Base-by-base conservation (phyloP, 345 rosid species). In the Lumnitzera racemosa region DNA sequence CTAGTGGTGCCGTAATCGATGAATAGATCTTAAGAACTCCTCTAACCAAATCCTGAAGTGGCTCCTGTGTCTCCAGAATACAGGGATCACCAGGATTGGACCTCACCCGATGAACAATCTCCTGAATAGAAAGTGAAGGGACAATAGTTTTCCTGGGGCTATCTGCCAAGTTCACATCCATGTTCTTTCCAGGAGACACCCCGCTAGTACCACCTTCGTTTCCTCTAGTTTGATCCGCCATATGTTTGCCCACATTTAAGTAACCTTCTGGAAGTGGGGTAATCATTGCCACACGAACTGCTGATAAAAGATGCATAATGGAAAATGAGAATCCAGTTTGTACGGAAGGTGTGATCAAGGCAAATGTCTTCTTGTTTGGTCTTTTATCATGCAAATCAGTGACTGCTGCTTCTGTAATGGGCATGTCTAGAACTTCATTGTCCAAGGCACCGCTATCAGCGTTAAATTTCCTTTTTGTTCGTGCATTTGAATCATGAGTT, bases 251-350 rank as follows among this genome's bases (percentile, higher is more conserved):
- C 67, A 72, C 73, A 66, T 75, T 88, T 70, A 79, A 58, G 67
- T 90, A 74, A 68, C 83, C 91, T 70, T 86, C 95, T 14, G 84
- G 63, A 48, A 77, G 81, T 29, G 73, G 75, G 67, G 81, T 75
- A 73, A 80, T 74, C 96, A 94, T 83, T 36, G 95, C 90, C 83
- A 82, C 57, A 53, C 97, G 95, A 67, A 95, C 96, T 20, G 99
- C 95, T 36, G 99, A 78, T 61, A 95, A 96, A 71, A 95, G 97
- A 78, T 95, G 99, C 52, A 95, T 69, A 53, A 95, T 78, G 51
- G 99, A 90, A 81, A 95, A 95, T 24, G 97, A 90, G 77, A 95
- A 90, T 60, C 95, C 91, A 47, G 92, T 76, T 66, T 86, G 97
- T 72, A 88, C 95, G 31, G 99, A 86, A 2, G 99, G 99, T 24